phyloP scores from a whole-genome alignment of 495 filamentous ascomycete species.

The Clavariopsis aquatica region DNA sequence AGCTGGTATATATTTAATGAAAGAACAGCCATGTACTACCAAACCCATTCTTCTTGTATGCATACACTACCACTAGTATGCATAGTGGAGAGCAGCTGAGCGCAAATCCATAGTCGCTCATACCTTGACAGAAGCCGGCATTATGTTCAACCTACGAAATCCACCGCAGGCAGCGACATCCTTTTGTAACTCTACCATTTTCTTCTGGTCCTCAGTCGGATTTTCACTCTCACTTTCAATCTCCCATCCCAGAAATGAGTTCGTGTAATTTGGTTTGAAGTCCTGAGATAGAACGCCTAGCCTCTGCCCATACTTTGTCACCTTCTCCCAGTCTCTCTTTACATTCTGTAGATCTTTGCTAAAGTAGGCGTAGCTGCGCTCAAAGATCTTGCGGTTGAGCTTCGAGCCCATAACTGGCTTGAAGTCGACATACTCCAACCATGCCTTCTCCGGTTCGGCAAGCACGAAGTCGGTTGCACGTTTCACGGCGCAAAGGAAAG shows the following conservation, averaged over 20 bases:
- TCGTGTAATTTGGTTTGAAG: conserved; percentile 70
- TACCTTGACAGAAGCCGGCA: no score
- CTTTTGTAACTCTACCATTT: conserved; percentile 31
- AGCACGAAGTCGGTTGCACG: conserved; percentile 67
- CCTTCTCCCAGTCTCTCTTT: conserved; percentile 66
- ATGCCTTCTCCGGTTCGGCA: conserved; percentile 57
- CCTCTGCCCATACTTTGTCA: conserved; percentile 67
- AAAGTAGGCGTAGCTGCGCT: conserved; percentile 71
- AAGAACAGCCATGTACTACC: no score
- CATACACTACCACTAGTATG: no score
- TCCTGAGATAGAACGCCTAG: conserved; percentile 58
- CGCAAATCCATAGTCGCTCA: no score
- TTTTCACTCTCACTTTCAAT: conserved; percentile 61
- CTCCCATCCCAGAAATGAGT: conserved; percentile 62
- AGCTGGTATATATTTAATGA: no score
- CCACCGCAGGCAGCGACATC: no score
- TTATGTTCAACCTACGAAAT: no score
- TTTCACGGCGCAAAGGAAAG: conserved; percentile 66
- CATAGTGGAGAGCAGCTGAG: no score
- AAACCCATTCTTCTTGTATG: no score
- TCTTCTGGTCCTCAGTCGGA: conserved; percentile 56
- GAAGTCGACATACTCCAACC: conserved; percentile 65
- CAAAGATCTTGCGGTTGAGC: conserved; percentile 71
- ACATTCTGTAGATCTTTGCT: conserved; percentile 72
- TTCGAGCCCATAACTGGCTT: conserved; percentile 66